Base-by-base conservation (phyloP, 176 grass and related monocot species). In the Leersia perrieri region DNA sequence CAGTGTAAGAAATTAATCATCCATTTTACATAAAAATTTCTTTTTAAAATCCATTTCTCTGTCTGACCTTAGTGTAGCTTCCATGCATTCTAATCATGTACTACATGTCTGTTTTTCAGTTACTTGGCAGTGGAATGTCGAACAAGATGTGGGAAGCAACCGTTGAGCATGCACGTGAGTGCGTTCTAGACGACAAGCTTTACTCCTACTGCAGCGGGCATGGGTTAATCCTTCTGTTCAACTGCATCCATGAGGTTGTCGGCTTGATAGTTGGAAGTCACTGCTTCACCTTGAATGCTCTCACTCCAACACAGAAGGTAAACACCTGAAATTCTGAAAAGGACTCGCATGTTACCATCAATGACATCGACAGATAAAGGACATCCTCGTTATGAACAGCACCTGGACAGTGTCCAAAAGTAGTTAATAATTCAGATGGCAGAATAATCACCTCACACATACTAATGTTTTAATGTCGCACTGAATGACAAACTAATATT, bases 121-220 rank as follows among this genome's bases (percentile, higher is more conserved):
- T 91, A 71, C 92, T 94, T 20, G 92, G 92, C 11, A 87, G 68
- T 63, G 92, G 92, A 2, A 94, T 94, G 92, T 94, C 92, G 33
- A 94, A 94, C 82, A 94, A 92, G 77, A 94, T 94, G 92, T 94
- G 92, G 92, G 89, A 92, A 1, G 83, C 92, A 11, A 92, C 89
- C 29, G 81, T 89, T 60, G 89, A 89, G 58, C 92, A 94, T 72
- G 92, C 92, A 67, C 82, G 82, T 58, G 87, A 94, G 79, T 94
- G 89, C 73, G 55, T 85, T 60, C 81, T 84, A 49, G 77, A 83
- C 74, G 87, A 89, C 69, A 94, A 87, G 84, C 51, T 94, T 55
- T 91, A 91, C 89, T 94, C 87, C 13, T 91, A 92, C 51, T 87
- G 78, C 79, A 82, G 72, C 80, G 84, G 75, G 8, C 87, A 87